Conservation (phyloP, 768 basidiomycete species). For the Suillus hirtellus region DNA sequence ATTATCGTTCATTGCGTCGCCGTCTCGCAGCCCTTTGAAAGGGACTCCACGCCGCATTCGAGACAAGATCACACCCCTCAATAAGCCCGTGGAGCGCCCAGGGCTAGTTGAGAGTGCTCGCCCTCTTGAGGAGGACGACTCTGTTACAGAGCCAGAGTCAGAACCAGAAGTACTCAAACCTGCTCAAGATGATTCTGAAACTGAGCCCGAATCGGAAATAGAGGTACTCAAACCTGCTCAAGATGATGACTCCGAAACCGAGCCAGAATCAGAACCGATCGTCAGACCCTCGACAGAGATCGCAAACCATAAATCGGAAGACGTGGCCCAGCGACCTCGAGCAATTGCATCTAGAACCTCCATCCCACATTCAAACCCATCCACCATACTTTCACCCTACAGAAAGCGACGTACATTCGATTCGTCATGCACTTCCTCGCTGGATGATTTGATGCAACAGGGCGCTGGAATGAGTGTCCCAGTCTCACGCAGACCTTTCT, state of each 20-base stretch:
- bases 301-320: slow-evolving; percentile 5
- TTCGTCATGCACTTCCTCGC: slow-evolving; percentile 4
- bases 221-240: slow-evolving; percentile 2
- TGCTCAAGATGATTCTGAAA: slow-evolving; percentile 24
- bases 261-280: slow-evolving; percentile 33
- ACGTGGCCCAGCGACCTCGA: slow-evolving; percentile 5
- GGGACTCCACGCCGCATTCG: slow-evolving; percentile 3
- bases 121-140: slow-evolving; percentile 23
- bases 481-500: slow-evolving; percentile 7
- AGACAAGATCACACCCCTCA: background rate
- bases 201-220: slow-evolving; percentile 34
- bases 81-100: background rate
- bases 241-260: slow-evolving; percentile 31
- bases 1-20: background rate
- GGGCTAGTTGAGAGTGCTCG: slow-evolving; percentile 14
- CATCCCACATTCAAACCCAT: background rate
- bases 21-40: slow-evolving; percentile 11
- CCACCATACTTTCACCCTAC: slow-evolving; percentile 18
- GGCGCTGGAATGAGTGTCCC: slow-evolving; percentile 12
- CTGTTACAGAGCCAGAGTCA: slow-evolving; percentile 33
- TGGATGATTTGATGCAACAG: slow-evolving; percentile 14
- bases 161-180: slow-evolving; percentile 17
- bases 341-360: background rate
- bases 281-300: slow-evolving; percentile 17
- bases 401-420: slow-evolving; percentile 17